Base-by-base conservation (phyloP, 352 stramenopile genomes). In the Phytophthora crassamura region DNA sequence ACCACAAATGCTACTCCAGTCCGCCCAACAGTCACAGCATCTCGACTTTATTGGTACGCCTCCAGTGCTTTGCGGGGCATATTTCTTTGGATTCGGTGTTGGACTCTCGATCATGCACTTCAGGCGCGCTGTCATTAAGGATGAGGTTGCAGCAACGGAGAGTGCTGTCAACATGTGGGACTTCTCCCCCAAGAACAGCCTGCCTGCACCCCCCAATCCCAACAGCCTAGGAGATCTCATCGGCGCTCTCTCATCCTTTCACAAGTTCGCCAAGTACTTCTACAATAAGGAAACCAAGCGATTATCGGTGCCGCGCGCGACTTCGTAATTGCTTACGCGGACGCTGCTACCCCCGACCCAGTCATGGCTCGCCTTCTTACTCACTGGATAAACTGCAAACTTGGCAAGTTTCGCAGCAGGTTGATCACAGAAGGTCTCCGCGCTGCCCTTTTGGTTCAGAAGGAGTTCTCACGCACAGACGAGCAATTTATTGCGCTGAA, bases 61-160 rank as follows among this genome's bases (percentile, higher is more conserved):
- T 0, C 46, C 57, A 10, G 30, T 65, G 7, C 39, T 65, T 0
- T 20, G 47, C 14, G 38, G 57, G 1, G 47, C 38, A 1, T 65
- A 65, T 34, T 32, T 20, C 30, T 65, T 52, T 47, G 57, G 47
- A 47, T 65, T 59, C n/a, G 47, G 57, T 14, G 7, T 59, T 6
- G 57, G 46, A 1, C 57, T 65, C 0, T 59, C 57, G 0, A 65
- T 59, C 18, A 65, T 59, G 57, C 57, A 65, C 16, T 65, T 65
- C 25, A 14, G 57, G 0, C 30, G 46, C 14, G 46, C 36, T 7
- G 7, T 40, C 11, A 46, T 18, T 0, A 33, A 28, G 5, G 46
- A 59, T 5, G 57, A 65, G n/a, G 7, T 64, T 8, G 57, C 35
- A 0, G 32, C 36, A 2, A 64, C 46, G 1, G 46, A 53, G 46